Base-by-base conservation (phyloP, 768 basidiomycete genomes). In the Mycena epipterygia region DNA sequence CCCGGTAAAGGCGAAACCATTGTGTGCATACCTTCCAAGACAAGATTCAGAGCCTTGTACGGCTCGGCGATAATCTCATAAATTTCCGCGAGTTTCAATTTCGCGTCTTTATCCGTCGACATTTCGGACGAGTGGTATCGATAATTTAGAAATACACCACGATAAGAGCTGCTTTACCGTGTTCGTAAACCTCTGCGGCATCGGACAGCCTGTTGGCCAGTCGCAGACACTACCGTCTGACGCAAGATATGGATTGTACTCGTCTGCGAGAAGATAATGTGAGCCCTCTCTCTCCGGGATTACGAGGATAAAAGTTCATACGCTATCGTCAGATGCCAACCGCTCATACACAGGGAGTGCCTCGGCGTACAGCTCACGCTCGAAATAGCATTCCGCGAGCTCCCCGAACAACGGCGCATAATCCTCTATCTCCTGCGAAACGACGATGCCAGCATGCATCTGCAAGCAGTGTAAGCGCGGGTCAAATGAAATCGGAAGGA, bases 21-120 rank as follows among this genome's bases (percentile, higher is more conserved):
- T n/a, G n/a, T n/a, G n/a, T n/a, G n/a, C 81, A 5, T 72, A 95
- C 96, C 95, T 89, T 96, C 88, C 62, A 91, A 91, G 23, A 97
- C 93, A 1, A 98, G 81, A 9, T 93, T 90, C 0, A 98, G 85
- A 0, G 97, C 97, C 76, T 92, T 92, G 13, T 90, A 84, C 1
- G 93, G 90, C 73, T 96, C 90, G 52, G 92, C 91, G 73, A 92
- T 82, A 19, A 94, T 90, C 79, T 99, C 97, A 71, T 95, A 95
- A 19, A 96, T 89, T 72, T 94, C 94, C 0, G 97, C 97, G 0
- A 98, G 86, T 69, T 94, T 93, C 88, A 97, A 91, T 79, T 95
- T 96, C 30, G 92, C 93, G 27, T 96, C 94, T 73, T 90, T 89
- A 73, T 95, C 88, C 0, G 76, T 96, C 93, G 88, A 16, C n/a